Evolutionary conservation across 208 protist genomes (phyloP).

Genomic region (Tritrichomonas foetus): DNA sequence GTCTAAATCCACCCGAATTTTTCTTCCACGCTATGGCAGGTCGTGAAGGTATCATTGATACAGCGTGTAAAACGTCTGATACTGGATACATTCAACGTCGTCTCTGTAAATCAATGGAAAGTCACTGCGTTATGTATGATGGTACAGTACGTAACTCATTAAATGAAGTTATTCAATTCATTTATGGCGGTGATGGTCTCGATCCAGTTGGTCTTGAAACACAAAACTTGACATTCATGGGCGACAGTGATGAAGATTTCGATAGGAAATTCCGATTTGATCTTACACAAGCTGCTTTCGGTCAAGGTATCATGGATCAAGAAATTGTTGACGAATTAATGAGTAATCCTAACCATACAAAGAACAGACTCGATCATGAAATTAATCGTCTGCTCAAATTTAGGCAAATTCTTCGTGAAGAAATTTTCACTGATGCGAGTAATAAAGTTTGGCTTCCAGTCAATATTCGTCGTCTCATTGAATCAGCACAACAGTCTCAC

Average conservation of each 20-base stretch:
- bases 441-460: slow-evolving; percentile 66
- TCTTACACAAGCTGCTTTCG: slow-evolving; percentile 55
- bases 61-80: slow-evolving; percentile 98
- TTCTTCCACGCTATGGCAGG: slow-evolving; percentile 99
- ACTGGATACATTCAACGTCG: slow-evolving; percentile 81
- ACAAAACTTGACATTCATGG: slow-evolving; percentile 52
- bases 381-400: slow-evolving; percentile 48
- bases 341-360: neutral
- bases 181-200: slow-evolving; percentile 98
- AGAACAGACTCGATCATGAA: slow-evolving; percentile 44
- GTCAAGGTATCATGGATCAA: slow-evolving; percentile 66
- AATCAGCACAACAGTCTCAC: slow-evolving; percentile 84
- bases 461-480: slow-evolving; percentile 85
- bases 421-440: neutral
- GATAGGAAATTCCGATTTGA: neutral
- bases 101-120: slow-evolving; percentile 93
- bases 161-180: slow-evolving; percentile 80
- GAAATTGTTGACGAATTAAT: neutral
- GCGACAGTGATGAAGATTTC: slow-evolving; percentile 51
- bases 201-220: slow-evolving; percentile 81
- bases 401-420: slow-evolving; percentile 45
- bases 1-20: slow-evolving; percentile 95
- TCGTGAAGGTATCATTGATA: slow-evolving; percentile 97
- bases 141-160: slow-evolving; percentile 88
- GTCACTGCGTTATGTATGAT: slow-evolving; percentile 92